Percentiles rank a stretch among this genome's conserved stretches.
phyloP scores from a whole-genome alignment of 192 early-diverging fungal genomes.

The Coemansia javaensis region DNA sequence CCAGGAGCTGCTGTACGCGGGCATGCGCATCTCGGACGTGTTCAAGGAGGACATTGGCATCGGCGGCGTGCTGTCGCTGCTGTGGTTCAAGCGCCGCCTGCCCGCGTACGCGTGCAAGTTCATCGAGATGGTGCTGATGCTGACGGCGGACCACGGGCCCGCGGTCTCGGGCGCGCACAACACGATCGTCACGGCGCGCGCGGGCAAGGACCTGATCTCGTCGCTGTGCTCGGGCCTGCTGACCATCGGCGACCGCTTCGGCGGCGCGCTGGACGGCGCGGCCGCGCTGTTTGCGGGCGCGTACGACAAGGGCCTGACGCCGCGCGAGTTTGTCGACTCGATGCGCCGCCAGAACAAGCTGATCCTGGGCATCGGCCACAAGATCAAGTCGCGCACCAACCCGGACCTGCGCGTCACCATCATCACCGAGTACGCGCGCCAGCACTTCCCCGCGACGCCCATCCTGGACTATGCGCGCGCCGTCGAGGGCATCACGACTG shows the following conservation, averaged over 20 bases:
- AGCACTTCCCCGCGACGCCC: conserved; percentile 79
- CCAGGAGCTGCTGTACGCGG: conserved; percentile 96
- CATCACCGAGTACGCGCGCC: conserved; percentile 88
- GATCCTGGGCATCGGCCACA: conserved; percentile 98
- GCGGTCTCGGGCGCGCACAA: conserved; percentile 93
- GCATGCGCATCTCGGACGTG: conserved; percentile 97
- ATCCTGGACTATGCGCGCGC: conserved; percentile 91
- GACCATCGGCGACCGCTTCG: conserved; percentile 97
- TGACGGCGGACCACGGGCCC: conserved; percentile 98
- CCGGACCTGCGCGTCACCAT: conserved; percentile 94
- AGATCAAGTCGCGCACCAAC: conserved; percentile 98
- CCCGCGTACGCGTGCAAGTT: conserved; percentile 94
- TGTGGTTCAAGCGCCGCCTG: conserved; percentile 98
- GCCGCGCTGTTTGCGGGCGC: conserved; percentile 86
- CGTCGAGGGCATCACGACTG: conserved; percentile 92
- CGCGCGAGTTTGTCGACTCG: conserved; percentile 89
- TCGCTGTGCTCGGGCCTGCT: conserved; percentile 91
- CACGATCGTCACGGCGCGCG: conserved; percentile 90
- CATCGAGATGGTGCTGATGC: conserved; percentile 99
- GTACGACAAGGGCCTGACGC: conserved; percentile 88
- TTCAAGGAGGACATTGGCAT: conserved; percentile 99
- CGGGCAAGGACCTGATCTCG: conserved; percentile 95
- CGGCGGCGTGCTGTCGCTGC: conserved; percentile 90
- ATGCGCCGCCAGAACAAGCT: conserved; percentile 96
- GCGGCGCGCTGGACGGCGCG: conserved; percentile 95